phyloP scores from a whole-genome alignment of 331 rosid genomes.

The Quercus phellos region DNA sequence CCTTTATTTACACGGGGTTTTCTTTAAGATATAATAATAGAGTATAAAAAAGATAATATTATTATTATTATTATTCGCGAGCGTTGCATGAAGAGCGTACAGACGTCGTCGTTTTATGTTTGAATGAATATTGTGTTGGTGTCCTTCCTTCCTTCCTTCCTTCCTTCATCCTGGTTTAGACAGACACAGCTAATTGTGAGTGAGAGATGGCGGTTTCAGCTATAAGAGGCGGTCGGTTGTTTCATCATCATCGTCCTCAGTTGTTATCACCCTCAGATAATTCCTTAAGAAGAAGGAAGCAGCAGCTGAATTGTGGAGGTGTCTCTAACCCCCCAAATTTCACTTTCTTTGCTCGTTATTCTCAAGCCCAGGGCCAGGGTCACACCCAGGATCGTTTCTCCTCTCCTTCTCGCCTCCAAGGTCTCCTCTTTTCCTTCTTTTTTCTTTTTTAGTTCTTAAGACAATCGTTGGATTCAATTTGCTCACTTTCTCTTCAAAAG shows the following conservation, averaged over 20 bases:
- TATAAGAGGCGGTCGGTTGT: constrained; percentile 39
- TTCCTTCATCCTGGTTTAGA: no score
- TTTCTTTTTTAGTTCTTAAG: not conserved
- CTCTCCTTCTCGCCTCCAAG: constrained; percentile 62
- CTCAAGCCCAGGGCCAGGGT: constrained; percentile 73
- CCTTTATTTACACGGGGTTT: not conserved
- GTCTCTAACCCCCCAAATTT: not conserved
- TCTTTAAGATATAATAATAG: no score
- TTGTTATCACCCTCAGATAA: constrained; percentile 12
- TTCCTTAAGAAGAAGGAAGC: constrained; percentile 17
- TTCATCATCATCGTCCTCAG: constrained; percentile 36
- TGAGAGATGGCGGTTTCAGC: constrained; percentile 64
- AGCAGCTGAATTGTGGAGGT: constrained; percentile 11
- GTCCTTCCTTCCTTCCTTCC: no score
- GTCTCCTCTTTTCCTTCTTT: constrained; percentile 21
- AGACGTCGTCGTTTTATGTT: not conserved
- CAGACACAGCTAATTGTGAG: not conserved
- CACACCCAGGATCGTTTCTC: constrained; percentile 64
- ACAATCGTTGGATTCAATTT: no score
- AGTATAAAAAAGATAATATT: no score
- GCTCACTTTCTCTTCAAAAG: not conserved
- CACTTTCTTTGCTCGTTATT: constrained; percentile 63
- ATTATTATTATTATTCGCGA: no score
- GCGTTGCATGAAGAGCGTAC: no score
- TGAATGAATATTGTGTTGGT: no score